Evolutionary conservation across 2,329 filamentous ascomycete genomes (phyloP).

Genomic region (Colletotrichum karsti): DNA sequence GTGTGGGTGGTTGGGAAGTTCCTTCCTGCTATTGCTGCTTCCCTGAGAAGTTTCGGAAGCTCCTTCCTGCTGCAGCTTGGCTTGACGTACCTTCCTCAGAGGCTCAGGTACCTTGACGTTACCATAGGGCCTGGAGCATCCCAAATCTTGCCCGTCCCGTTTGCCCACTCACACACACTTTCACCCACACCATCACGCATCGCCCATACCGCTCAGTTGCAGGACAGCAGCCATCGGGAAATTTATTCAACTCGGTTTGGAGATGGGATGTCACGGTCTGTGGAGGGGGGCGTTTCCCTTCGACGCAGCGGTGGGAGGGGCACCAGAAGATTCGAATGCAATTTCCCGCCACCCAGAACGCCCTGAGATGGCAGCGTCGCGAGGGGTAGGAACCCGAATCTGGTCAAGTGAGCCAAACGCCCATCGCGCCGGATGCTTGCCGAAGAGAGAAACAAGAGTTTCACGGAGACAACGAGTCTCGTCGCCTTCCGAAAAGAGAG

Average conservation of each 20-base stretch:
- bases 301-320: background rate
- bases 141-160: background rate
- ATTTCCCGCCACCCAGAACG: conserved; percentile 28
- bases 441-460: conserved; percentile 6
- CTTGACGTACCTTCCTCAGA: background rate
- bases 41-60: background rate
- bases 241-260: conserved; percentile 4
- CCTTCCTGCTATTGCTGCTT: no score
- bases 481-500: background rate
- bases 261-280: conserved; percentile 20
- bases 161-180: no score
- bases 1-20: no score
- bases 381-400: background rate
- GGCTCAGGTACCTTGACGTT: no score
- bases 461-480: background rate
- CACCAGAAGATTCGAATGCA: conserved; percentile 11
- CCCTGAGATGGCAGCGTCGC: background rate
- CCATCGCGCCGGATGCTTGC: conserved; percentile 1
- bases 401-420: conserved; percentile 5
- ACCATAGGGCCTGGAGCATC: background rate
- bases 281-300: background rate
- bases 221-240: conserved; percentile 15
- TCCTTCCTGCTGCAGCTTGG: background rate
- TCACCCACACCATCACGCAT: background rate
- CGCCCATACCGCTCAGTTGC: background rate